Conservation (phyloP, 192 early-diverging fungal species). For the Backusella luteola region DNA sequence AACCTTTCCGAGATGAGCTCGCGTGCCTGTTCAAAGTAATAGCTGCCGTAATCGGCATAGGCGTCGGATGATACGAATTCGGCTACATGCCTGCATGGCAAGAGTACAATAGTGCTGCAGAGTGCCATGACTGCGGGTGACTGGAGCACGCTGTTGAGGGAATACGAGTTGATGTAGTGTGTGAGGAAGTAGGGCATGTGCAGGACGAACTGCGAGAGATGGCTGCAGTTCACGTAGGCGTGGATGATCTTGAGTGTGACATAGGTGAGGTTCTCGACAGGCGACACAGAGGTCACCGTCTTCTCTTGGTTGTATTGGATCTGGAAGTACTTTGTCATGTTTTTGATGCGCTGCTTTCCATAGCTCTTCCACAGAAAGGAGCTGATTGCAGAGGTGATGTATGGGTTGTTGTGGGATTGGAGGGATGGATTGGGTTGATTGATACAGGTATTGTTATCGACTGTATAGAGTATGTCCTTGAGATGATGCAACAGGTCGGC, state of each 20-base stretch:
- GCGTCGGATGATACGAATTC: not conserved
- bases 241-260: not conserved
- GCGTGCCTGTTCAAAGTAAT: slow-evolving; percentile 2
- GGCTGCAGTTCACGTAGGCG: not conserved
- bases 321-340: not conserved
- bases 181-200: not conserved
- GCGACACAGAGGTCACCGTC: too few species aligned
- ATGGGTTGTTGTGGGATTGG: not conserved
- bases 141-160: not conserved
- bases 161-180: not conserved
- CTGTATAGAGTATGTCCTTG: not conserved
- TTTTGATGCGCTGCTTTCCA: not conserved
- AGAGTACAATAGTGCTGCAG: not conserved
- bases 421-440: not conserved
- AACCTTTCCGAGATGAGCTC: not conserved
- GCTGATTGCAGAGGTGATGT: not conserved
- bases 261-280: not conserved
- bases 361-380: slow-evolving; percentile 6
- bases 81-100: not conserved
- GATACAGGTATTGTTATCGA: not conserved
- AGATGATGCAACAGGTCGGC: not conserved
- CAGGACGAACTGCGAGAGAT: not conserved
- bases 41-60: not conserved
- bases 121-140: not conserved
- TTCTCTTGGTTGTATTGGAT: not conserved